phyloP scores from a whole-genome alignment of 1,284 basidiomycete genomes.

The Vanrija sp. region DNA sequence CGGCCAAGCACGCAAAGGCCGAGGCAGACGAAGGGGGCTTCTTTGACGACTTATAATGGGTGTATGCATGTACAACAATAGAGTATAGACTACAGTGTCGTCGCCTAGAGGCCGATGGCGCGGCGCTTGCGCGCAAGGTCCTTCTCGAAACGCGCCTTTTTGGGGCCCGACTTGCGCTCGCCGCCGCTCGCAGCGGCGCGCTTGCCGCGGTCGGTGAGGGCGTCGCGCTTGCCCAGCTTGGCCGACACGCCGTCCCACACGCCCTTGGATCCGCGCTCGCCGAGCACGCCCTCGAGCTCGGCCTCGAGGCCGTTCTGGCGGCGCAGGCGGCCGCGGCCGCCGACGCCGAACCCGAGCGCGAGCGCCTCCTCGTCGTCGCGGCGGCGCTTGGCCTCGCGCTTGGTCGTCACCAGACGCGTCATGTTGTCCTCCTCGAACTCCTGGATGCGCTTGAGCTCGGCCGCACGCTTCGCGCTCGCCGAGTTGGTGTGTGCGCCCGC shows the following conservation, averaged over 20 bases:
- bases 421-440: slow-evolving; percentile 97
- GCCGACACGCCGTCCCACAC: slow-evolving; percentile 53
- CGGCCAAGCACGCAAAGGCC: slow-evolving; percentile 26
- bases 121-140: slow-evolving; percentile 55
- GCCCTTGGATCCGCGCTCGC: slow-evolving; percentile 51
- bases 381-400: slow-evolving; percentile 77
- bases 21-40: slow-evolving; percentile 59
- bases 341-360: slow-evolving; percentile 65
- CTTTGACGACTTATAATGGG: slow-evolving; percentile 55
- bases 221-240: slow-evolving; percentile 58
- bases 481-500: slow-evolving; percentile 52
- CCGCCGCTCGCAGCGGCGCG: not conserved
- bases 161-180: slow-evolving; percentile 51
- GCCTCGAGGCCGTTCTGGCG: slow-evolving; percentile 74
- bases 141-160: slow-evolving; percentile 72
- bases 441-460: slow-evolving; percentile 70
- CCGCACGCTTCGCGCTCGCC: slow-evolving; percentile 51
- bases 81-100: not conserved
- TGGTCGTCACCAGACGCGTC: slow-evolving; percentile 84
- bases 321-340: slow-evolving; percentile 54
- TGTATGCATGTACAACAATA: not conserved
- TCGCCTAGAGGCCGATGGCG: slow-evolving; percentile 12
- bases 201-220: slow-evolving; percentile 53
- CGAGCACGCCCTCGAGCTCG: slow-evolving; percentile 76
- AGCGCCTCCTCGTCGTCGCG: slow-evolving; percentile 83